These are phyloP conservation scores for Microsporum ferrugineum DNA, from an alignment of 2,329 filamentous ascomycete species.

Conservation along the genomic window DNA sequence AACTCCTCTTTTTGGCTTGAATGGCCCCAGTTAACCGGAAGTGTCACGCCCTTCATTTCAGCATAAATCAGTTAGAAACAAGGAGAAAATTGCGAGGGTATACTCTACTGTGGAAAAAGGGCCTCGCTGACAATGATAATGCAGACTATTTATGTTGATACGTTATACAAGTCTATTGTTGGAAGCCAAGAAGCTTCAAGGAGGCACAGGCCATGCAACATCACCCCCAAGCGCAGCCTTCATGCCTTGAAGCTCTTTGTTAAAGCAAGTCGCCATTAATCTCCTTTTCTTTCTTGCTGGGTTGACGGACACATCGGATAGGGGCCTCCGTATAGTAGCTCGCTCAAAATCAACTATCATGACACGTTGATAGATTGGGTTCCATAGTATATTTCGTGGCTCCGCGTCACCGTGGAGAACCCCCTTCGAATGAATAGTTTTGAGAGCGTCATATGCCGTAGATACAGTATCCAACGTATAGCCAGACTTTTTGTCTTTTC, in stretches of 20 bases:
- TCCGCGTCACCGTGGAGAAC: not conserved
- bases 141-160: too few species aligned
- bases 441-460: not conserved
- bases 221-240: not conserved
- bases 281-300: not conserved
- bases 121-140: too few species aligned
- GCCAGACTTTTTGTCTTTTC: not conserved
- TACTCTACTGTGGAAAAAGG: too few species aligned
- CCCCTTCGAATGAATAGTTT: not conserved
- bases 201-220: too few species aligned
- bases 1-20: too few species aligned
- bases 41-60: too few species aligned
- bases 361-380: not conserved
- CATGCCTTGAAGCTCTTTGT: not conserved
- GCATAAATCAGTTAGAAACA: too few species aligned
- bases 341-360: not conserved
- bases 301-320: not conserved
- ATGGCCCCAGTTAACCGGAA: too few species aligned
- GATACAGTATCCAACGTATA: not conserved
- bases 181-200: too few species aligned
- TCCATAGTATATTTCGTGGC: not conserved
- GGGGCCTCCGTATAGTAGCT: not conserved
- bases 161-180: too few species aligned
- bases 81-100: too few species aligned
- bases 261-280: not conserved